Evolutionary conservation across 164 flowering plant species (phyloP).

Genomic region (Chimonanthus praecox): DNA sequence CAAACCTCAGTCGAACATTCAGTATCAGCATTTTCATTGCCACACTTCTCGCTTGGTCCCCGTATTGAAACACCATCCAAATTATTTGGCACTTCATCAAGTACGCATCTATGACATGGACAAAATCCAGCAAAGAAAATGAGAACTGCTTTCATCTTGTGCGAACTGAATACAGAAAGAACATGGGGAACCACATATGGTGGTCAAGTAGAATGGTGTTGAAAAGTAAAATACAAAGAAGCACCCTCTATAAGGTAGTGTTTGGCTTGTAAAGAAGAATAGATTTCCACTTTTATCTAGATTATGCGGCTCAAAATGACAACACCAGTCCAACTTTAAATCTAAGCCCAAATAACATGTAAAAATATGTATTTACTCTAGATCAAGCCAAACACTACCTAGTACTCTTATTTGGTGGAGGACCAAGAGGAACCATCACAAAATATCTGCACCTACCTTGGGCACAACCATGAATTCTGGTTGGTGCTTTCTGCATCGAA

Average conservation of each 20-base stretch:
- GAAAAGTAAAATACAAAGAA: neutral
- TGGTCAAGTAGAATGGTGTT: neutral
- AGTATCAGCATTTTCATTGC: slow-evolving; percentile 17
- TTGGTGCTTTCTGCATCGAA: slow-evolving; percentile 74
- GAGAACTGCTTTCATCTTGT: neutral
- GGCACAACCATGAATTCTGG: slow-evolving; percentile 88
- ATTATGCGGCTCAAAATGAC: neutral
- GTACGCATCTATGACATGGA: slow-evolving; percentile 46
- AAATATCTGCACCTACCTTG: slow-evolving; percentile 50
- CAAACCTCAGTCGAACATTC: slow-evolving; percentile 28
- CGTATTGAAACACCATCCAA: slow-evolving; percentile 22
- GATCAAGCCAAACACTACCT: neutral
- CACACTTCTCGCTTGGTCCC: slow-evolving; percentile 17
- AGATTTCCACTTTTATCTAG: neutral
- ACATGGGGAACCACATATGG: neutral
- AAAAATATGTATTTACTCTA: neutral
- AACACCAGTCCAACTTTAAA: neutral
- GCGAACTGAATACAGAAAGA: neutral
- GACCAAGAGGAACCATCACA: neutral
- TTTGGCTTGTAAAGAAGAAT: neutral
- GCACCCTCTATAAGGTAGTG: neutral
- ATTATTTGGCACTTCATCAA: slow-evolving; percentile 25
- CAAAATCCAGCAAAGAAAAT: neutral
- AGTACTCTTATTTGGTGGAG: neutral
- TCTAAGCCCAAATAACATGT: neutral